Evolutionary conservation across 192 early-diverging fungal species (phyloP).

Genomic region (Mortierella claussenii): DNA sequence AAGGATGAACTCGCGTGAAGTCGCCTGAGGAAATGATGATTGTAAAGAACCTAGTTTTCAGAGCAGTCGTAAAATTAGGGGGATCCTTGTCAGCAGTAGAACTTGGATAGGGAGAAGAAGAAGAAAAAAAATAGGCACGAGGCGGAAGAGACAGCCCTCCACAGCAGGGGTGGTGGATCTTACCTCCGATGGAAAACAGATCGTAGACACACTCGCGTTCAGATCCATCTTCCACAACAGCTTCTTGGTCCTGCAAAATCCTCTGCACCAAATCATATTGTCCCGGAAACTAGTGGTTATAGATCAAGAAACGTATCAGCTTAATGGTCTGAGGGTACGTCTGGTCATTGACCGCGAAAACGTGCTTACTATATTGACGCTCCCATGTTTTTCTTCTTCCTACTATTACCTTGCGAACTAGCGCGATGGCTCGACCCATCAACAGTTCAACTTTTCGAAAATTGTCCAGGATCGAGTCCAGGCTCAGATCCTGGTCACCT

Average conservation of each 20-base stretch:
- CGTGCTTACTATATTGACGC: too few species aligned
- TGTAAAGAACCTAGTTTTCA: conserved; percentile 49
- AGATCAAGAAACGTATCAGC: neutral
- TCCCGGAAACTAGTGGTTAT: conserved; percentile 62
- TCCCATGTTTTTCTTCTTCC: neutral
- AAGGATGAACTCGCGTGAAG: conserved; percentile 65
- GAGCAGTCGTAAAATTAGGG: conserved; percentile 2
- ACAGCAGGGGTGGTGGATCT: too few species aligned
- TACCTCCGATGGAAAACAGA: conserved; percentile 66
- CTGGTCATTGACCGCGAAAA: neutral
- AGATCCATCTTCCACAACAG: conserved; percentile 55
- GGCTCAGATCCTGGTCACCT: conserved; percentile 38
- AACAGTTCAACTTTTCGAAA: conserved; percentile 57
- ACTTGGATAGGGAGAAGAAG: neutral
- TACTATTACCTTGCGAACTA: conserved; percentile 62
- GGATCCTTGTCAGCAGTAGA: too few species aligned
- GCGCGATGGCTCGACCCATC: conserved; percentile 63
- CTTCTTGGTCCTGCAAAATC: conserved; percentile 56
- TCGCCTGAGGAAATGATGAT: conserved; percentile 59
- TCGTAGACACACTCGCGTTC: conserved; percentile 68
- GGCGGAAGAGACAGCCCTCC: too few species aligned
- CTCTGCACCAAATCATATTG: conserved; percentile 68
- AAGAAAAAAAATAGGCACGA: neutral
- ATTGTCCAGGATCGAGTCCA: conserved; percentile 47
- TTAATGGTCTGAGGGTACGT: neutral